Percentiles rank a stretch among this genome's conserved stretches.
phyloP scores from a whole-genome alignment of 441 rosid species.

The California macrophylla region DNA sequence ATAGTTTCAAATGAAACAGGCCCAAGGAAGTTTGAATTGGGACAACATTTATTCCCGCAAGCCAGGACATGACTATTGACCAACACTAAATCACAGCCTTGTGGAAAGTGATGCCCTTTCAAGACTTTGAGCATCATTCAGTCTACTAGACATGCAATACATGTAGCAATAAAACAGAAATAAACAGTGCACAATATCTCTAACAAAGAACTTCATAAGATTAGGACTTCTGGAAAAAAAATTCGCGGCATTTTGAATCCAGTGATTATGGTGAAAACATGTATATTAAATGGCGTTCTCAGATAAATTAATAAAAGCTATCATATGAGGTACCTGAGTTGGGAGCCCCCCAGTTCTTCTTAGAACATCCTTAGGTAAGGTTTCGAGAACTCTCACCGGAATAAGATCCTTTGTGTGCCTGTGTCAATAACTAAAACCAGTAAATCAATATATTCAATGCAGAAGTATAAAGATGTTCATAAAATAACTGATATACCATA shows the following conservation, averaged over 20 bases:
- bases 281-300: not conserved
- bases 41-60: too few species aligned
- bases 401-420: constrained; percentile 76
- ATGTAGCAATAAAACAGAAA: too few species aligned
- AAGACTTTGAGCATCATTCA: too few species aligned
- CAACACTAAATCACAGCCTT: too few species aligned
- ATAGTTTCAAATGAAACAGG: too few species aligned
- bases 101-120: too few species aligned
- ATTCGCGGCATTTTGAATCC: not conserved
- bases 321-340: constrained; percentile 44
- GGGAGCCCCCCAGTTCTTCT: constrained; percentile 68
- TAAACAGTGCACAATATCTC: too few species aligned
- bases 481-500: constrained; percentile 37
- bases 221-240: too few species aligned
- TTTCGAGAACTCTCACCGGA: constrained; percentile 84
- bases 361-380: constrained; percentile 56
- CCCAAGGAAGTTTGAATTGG: too few species aligned
- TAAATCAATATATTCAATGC: not conserved
- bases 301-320: not conserved
- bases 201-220: too few species aligned
- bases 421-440: constrained; percentile 23
- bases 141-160: too few species aligned
- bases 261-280: not conserved
- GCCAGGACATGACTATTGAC: too few species aligned
- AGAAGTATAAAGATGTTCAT: constrained; percentile 5